These are phyloP conservation scores for Stentor roeselii DNA, from an alignment of 73 alveolate genomes.

Conservation along the genomic window DNA sequence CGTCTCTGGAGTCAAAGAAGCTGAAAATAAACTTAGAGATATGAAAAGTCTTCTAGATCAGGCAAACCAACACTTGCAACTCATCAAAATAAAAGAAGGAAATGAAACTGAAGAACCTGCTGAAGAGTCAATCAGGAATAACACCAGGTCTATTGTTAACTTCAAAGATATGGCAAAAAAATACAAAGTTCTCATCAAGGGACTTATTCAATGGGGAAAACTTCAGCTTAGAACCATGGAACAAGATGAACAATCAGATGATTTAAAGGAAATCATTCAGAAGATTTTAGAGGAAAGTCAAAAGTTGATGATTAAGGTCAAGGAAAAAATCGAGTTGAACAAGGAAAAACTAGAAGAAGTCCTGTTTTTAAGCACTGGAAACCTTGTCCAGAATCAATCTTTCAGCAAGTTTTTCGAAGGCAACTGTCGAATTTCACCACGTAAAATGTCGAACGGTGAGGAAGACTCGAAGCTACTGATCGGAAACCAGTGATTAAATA, in stretches of 20 bases:
- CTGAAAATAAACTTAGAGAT: constrained; percentile 53
- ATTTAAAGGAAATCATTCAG: neutral
- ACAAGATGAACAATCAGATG: neutral
- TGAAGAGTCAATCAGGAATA: neutral
- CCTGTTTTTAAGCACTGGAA: neutral
- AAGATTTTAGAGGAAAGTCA: neutral
- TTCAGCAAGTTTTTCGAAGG: neutral
- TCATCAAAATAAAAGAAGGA: neutral
- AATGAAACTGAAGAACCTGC: neutral
- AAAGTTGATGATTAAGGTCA: neutral
- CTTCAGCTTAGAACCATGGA: neutral
- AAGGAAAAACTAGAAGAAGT: neutral
- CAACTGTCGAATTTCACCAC: neutral
- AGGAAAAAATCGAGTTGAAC: neutral
- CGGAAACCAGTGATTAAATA: too few relatives aligned
- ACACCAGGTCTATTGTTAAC: neutral
- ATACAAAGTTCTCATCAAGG: neutral
- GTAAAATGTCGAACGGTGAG: neutral
- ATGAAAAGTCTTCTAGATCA: constrained; percentile 4
- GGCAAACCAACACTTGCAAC: neutral
- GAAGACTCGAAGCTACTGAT: neutral
- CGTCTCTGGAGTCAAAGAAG: constrained; percentile 50
- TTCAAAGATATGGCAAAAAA: neutral
- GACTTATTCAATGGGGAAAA: neutral
- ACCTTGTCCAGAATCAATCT: neutral